Conservation (phyloP, 1,284 basidiomycete genomes). For the Ustilago loliicola region DNA sequence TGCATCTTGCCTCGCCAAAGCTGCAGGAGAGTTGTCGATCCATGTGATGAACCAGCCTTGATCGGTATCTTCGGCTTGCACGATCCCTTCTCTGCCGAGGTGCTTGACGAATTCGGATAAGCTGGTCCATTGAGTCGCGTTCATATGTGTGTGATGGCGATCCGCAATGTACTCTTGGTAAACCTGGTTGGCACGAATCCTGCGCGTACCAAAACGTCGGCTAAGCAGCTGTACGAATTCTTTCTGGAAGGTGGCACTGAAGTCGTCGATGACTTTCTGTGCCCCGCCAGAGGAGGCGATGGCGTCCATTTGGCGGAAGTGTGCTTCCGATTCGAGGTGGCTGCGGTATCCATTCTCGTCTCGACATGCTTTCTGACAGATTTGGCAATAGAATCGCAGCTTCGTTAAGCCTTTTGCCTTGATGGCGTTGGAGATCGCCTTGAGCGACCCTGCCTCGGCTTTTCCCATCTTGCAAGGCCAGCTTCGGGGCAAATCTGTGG, state of each 20-base stretch:
- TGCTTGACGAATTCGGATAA: conserved; percentile 93
- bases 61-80: conserved; percentile 95
- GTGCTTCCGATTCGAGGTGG: conserved; percentile 85
- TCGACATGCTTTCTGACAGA: conserved; percentile 68
- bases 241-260: conserved; percentile 88
- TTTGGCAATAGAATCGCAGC: conserved; percentile 70
- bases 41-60: conserved; percentile 97
- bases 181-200: conserved; percentile 82
- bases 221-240: conserved; percentile 91
- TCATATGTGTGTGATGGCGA: conserved; percentile 97
- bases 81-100: conserved; percentile 87
- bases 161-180: conserved; percentile 99
- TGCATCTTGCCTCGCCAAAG: conserved; percentile 88
- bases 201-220: conserved; percentile 72
- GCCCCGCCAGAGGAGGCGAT: conserved; percentile 75
- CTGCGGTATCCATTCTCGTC: conserved; percentile 70
- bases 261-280: conserved; percentile 89
- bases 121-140: conserved; percentile 96
- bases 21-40: conserved; percentile 95
- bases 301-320: conserved; percentile 94
- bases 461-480: conserved; percentile 32
- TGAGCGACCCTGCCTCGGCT: conserved; percentile 51
- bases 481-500: background rate
- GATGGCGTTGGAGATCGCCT: conserved; percentile 68
- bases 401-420: conserved; percentile 69